Base-by-base conservation (phyloP, 148 eudicot species). In the Nepenthes mirabilis region DNA sequence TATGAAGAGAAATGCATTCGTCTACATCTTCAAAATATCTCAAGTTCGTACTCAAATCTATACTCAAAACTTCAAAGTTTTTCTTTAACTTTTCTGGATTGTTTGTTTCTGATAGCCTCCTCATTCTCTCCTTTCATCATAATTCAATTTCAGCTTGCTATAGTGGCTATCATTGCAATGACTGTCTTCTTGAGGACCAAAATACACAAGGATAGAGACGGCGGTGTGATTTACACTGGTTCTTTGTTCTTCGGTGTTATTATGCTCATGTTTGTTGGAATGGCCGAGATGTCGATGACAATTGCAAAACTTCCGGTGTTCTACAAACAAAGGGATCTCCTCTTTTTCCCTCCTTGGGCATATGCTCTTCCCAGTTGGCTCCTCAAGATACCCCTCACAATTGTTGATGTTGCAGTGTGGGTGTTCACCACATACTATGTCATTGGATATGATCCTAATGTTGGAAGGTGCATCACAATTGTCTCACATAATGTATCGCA, bases 281-380 rank as follows among this genome's bases (percentile, higher is more conserved):
- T 77, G 50, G 73, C 90, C 2, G 91, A 88, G 68, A 65, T 88
- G 58, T 61, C 80, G 2, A 65, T 85, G 77, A 82, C 83, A 6
- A 65, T 79, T 36, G 64, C 75, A 34, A 80, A 77, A 61, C 88
- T 88, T 60, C 73, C 84, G 5, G 82, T 83, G 33, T 82, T 85
- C 74, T 81, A 88, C 74, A 88, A 88, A 65, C 91, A 88, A 55
- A 67, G 80, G 51, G 80, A 82, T 53, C 55, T 82, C 9, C 66
- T 68, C 71, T 81, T 85, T 66, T 88, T 74, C 66, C 96, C 96
- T 33, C 80, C 88, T 8, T 88, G 96, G 96, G 86, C 91, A 35
- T 85, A 80, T 68, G 75, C 82, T 51, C 65, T 88, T 54, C 89
- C 96, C 2, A 74, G 76, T 47, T 63, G 84, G 49, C 66, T 88